Percentiles rank a stretch among this genome's conserved stretches.
Evolutionary conservation across 2,329 filamentous ascomycete species (phyloP).

Genomic region (Hypoxylon sp.): DNA sequence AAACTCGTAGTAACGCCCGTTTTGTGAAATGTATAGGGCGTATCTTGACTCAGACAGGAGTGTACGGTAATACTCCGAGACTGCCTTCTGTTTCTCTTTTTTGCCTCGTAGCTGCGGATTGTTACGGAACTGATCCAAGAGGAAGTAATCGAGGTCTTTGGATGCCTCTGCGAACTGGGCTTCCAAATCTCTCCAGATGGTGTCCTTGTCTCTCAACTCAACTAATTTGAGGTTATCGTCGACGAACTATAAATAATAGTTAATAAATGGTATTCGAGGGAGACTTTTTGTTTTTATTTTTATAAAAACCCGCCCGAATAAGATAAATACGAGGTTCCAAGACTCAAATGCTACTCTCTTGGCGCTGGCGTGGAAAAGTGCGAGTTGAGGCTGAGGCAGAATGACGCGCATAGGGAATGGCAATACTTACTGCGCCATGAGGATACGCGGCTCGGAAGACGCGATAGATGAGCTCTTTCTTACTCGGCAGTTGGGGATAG

Average conservation of each 20-base stretch:
- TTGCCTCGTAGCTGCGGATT: neutral
- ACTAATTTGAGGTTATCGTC: slow-evolving; percentile 35
- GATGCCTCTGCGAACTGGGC: slow-evolving; percentile 13
- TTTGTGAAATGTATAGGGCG: slow-evolving; percentile 27
- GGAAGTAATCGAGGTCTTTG: slow-evolving; percentile 1
- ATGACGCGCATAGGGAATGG: neutral
- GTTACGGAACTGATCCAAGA: neutral
- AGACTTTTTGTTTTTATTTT: neutral
- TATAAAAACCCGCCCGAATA: neutral
- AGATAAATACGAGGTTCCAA: neutral
- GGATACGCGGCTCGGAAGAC: slow-evolving; percentile 42
- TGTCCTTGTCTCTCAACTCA: slow-evolving; percentile 30
- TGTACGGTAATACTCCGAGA: slow-evolving; percentile 9
- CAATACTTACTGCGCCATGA: slow-evolving; percentile 41
- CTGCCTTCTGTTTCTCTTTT: neutral
- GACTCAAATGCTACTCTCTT: neutral
- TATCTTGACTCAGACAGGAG: slow-evolving; percentile 17
- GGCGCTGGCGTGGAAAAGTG: neutral
- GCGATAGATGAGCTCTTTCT: slow-evolving; percentile 41
- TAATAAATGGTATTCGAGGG: neutral
- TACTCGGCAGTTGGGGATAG: slow-evolving; percentile 32
- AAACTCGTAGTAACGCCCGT: slow-evolving; percentile 35
- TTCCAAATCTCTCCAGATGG: slow-evolving; percentile 16
- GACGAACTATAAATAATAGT: slow-evolving; percentile 29
- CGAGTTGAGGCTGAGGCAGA: slow-evolving; percentile 24